phyloP scores from a whole-genome alignment of 768 basidiomycete species.

The Auriscalpium microsporum region DNA sequence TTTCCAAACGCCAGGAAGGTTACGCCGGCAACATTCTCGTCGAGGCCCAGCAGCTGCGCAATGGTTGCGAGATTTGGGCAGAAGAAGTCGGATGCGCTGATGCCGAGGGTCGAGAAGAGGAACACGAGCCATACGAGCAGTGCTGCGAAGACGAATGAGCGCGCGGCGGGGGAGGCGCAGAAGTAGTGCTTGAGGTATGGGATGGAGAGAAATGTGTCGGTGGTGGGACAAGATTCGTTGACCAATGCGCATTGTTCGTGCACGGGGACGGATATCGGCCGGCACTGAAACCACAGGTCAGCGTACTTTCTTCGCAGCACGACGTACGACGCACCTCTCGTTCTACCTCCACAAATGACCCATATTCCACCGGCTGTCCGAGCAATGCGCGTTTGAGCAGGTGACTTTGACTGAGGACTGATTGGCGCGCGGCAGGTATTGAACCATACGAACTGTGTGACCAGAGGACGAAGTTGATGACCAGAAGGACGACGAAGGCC shows the following conservation, averaged over 20 bases:
- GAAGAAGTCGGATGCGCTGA: constrained; percentile 95
- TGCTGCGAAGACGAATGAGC: constrained; percentile 52
- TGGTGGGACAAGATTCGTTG: constrained; percentile 41
- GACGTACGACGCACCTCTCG: constrained; percentile 9
- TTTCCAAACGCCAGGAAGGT: constrained; percentile 97
- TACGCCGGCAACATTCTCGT: constrained; percentile 92
- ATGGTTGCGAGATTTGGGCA: constrained; percentile 92
- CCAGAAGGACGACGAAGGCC: constrained; percentile 39
- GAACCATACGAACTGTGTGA: constrained; percentile 32
- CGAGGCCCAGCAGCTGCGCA: constrained; percentile 74
- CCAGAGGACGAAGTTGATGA: constrained; percentile 57
- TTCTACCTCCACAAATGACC: not conserved
- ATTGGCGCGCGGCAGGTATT: constrained; percentile 9
- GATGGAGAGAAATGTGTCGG: constrained; percentile 61
- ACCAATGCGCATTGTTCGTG: constrained; percentile 62
- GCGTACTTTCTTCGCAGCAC: not conserved
- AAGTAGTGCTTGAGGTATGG: constrained; percentile 66
- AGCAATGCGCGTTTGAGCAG: not conserved
- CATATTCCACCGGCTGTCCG: not conserved
- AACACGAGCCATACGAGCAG: constrained; percentile 78
- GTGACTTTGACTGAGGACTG: not conserved
- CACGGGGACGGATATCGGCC: constrained; percentile 46
- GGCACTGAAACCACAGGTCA: constrained; percentile 40
- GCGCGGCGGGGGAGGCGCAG: constrained; percentile 46
- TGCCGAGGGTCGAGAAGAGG: constrained; percentile 93